phyloP scores from a whole-genome alignment of 1,284 basidiomycete genomes.

The Tylopilus orsonianus region DNA sequence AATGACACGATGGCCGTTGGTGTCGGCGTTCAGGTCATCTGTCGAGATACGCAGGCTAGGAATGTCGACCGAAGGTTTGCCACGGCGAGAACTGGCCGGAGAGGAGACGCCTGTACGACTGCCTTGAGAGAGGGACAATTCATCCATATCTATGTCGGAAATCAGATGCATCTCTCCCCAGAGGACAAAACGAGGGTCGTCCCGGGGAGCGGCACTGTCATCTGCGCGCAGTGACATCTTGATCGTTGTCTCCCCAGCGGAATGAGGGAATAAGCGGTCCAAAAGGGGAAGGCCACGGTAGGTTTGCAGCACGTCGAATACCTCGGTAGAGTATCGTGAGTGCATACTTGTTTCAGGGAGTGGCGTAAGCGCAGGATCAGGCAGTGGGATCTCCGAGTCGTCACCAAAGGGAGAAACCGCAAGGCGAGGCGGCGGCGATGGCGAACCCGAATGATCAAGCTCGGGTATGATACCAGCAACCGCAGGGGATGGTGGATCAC shows the following conservation, averaged over 20 bases:
- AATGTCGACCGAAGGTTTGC: slow-evolving; percentile 34
- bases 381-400: slow-evolving; percentile 26
- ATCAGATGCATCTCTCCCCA: slow-evolving; percentile 67
- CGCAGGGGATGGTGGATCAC: slow-evolving; percentile 13
- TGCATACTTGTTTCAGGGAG: slow-evolving; percentile 49
- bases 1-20: slow-evolving; percentile 50
- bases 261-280: slow-evolving; percentile 51
- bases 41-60: slow-evolving; percentile 31
- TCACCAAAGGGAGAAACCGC: slow-evolving; percentile 31
- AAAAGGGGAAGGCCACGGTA: slow-evolving; percentile 72
- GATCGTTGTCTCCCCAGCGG: slow-evolving; percentile 52
- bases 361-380: slow-evolving; percentile 29
- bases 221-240: slow-evolving; percentile 64
- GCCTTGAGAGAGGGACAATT: slow-evolving; percentile 47
- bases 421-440: slow-evolving; percentile 22
- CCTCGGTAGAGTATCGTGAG: slow-evolving; percentile 66
- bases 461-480: neutral
- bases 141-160: slow-evolving; percentile 42
- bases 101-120: slow-evolving; percentile 50
- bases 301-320: slow-evolving; percentile 81
- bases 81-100: slow-evolving; percentile 33
- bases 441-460: slow-evolving; percentile 8
- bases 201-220: slow-evolving; percentile 66
- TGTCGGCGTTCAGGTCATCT: slow-evolving; percentile 16
- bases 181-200: slow-evolving; percentile 85